A percentile compares a stretch with the other conserved stretches of the same genome.
Conservation (phyloP, 345 rosid species). For the Ricinus communis region DNA sequence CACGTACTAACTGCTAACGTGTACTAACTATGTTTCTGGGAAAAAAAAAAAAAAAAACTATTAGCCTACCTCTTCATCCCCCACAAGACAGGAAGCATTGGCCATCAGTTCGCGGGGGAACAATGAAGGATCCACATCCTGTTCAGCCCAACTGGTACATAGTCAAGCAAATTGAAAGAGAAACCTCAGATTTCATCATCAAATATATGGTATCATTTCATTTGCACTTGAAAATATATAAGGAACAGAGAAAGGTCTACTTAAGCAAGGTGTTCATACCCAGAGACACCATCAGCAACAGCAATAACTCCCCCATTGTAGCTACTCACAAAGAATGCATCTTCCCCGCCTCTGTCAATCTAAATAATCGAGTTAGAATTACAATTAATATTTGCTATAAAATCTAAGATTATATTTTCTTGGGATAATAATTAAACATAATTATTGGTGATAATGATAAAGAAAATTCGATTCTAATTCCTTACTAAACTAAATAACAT, state of each 20-base stretch:
- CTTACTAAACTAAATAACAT: no score
- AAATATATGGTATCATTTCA: not conserved
- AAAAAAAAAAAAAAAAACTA: no score
- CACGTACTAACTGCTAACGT: no score
- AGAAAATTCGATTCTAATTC: no score
- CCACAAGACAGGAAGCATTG: constrained; percentile 56
- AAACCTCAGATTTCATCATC: not conserved
- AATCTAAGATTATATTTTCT: no score
- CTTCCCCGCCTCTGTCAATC: constrained; percentile 87
- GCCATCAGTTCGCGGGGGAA: constrained; percentile 74
- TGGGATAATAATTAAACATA: no score
- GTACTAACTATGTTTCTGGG: no score
- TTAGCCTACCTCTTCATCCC: constrained; percentile 51
- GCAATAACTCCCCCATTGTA: constrained; percentile 75
- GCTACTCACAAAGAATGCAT: constrained; percentile 71
- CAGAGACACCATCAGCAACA: constrained; percentile 92
- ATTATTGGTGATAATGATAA: no score
- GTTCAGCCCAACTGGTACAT: constrained; percentile 84
- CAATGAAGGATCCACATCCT: constrained; percentile 83
- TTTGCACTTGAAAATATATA: not conserved
- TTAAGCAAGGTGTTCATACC: constrained; percentile 36
- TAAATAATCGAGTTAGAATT: constrained; percentile 17
- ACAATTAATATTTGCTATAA: no score
- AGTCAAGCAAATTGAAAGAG: constrained; percentile 18
- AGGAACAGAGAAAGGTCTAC: not conserved